These are phyloP conservation scores for Aspergillus intermedius DNA, from an alignment of 2,329 filamentous ascomycete genomes.

Conservation along the genomic window DNA sequence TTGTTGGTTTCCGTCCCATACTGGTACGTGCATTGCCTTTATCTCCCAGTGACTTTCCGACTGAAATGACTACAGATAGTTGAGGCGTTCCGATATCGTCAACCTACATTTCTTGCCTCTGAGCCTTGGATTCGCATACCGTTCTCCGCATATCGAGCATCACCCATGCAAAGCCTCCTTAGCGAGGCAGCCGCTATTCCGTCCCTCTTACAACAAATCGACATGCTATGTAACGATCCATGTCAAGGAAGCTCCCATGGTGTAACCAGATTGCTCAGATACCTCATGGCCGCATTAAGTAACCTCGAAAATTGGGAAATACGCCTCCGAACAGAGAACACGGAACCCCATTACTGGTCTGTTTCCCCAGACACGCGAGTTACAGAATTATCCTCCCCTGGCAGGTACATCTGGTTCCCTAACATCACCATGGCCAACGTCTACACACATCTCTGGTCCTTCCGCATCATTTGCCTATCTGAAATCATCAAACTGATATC, in stretches of 20 bases:
- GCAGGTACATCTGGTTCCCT: conserved; percentile 22
- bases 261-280: neutral
- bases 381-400: neutral
- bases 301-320: conserved; percentile 2
- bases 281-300: neutral
- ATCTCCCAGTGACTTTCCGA: neutral
- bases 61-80: conserved; percentile 18
- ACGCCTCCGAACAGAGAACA: neutral
- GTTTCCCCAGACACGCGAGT: neutral
- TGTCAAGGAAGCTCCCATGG: neutral
- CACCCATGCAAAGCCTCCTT: conserved; percentile 29
- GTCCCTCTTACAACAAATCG: conserved; percentile 17
- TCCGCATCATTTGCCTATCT: conserved; percentile 30
- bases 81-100: conserved; percentile 22
- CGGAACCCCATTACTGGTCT: neutral
- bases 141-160: conserved; percentile 19
- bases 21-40: conserved; percentile 21
- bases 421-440: conserved; percentile 34
- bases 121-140: conserved; percentile 26
- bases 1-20: conserved; percentile 36
- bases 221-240: conserved; percentile 8
- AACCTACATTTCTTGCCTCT: conserved; percentile 25
- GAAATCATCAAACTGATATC: conserved; percentile 19
- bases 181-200: conserved; percentile 24
- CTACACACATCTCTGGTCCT: conserved; percentile 34